These are phyloP conservation scores for Pichia sp. DNA, from an alignment of 1,139 yeast genomes.

Conservation along the genomic window DNA sequence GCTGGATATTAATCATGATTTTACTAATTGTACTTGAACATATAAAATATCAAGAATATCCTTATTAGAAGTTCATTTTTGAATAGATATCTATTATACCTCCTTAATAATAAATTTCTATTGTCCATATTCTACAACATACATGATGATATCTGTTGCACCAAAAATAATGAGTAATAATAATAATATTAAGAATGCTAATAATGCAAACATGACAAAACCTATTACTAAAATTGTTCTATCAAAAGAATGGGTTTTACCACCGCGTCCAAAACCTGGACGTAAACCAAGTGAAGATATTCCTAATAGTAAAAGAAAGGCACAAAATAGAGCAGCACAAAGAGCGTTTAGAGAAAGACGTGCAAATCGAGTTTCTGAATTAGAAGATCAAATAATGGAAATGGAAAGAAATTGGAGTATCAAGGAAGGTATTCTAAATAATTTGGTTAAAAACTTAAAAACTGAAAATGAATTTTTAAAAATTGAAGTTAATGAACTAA, in stretches of 20 bases:
- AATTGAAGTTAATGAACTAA: constrained; percentile 23
- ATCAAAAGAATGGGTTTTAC: constrained; percentile 86
- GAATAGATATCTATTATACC: neutral
- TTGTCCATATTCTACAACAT: neutral
- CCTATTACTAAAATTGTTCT: constrained; percentile 48
- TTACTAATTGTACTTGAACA: neutral
- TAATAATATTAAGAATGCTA: neutral
- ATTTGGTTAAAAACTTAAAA: constrained; percentile 32
- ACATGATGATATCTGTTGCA: constrained; percentile 9
- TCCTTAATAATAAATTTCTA: no score
- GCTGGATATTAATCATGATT: neutral
- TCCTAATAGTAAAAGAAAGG: constrained; percentile 74
- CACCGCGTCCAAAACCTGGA: constrained; percentile 89
- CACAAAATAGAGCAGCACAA: constrained; percentile 94
- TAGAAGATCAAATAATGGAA: constrained; percentile 51
- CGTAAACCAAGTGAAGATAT: constrained; percentile 70
- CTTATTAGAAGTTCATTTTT: neutral
- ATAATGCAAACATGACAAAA: neutral
- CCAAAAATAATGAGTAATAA: constrained; percentile 6
- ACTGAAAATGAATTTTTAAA: constrained; percentile 31
- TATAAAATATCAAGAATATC: neutral
- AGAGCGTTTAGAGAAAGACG: constrained; percentile 82
- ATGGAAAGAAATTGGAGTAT: constrained; percentile 60
- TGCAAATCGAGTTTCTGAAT: constrained; percentile 54
- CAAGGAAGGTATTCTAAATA: constrained; percentile 54